Conservation (phyloP, 108 stramenopile species). For the Fragilaria crotonensis region DNA sequence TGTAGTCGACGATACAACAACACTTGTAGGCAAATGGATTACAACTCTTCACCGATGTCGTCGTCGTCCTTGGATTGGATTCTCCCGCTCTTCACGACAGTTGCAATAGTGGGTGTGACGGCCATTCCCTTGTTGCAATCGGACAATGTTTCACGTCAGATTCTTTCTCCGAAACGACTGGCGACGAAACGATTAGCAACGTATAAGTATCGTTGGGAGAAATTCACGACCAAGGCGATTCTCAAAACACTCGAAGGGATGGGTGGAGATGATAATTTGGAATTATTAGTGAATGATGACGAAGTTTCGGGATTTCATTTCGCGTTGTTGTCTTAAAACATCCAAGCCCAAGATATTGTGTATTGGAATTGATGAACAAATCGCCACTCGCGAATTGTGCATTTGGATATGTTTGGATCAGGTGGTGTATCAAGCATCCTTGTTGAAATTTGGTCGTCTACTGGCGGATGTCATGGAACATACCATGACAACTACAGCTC, state of each 20-base stretch:
- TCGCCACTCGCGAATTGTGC: background rate
- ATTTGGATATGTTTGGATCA: background rate
- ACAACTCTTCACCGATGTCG: too few relatives aligned
- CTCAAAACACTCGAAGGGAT: background rate
- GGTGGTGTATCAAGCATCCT: slow-evolving; percentile 34
- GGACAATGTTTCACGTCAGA: slow-evolving; percentile 27
- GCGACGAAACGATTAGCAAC: slow-evolving; percentile 31
- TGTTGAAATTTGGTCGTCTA: slow-evolving; percentile 44
- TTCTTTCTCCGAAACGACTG: slow-evolving; percentile 23
- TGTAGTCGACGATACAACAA: too few relatives aligned
- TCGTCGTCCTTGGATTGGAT: background rate
- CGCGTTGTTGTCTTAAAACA: background rate
- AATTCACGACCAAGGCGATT: slow-evolving; percentile 21
- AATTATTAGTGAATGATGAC: background rate
- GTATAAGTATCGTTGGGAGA: slow-evolving; percentile 32
- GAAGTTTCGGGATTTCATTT: background rate
- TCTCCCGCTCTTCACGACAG: slow-evolving; percentile 19
- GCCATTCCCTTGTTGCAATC: slow-evolving; percentile 24
- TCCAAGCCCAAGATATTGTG: background rate
- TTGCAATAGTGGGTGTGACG: slow-evolving; percentile 16
- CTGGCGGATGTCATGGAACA: slow-evolving; percentile 53
- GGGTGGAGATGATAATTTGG: background rate
- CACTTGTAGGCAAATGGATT: too few relatives aligned
- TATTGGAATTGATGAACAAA: background rate
- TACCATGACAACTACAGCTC: slow-evolving; percentile 34